Base-by-base conservation (phyloP, 768 basidiomycete species). In the Pleurotus citrinopileatus region DNA sequence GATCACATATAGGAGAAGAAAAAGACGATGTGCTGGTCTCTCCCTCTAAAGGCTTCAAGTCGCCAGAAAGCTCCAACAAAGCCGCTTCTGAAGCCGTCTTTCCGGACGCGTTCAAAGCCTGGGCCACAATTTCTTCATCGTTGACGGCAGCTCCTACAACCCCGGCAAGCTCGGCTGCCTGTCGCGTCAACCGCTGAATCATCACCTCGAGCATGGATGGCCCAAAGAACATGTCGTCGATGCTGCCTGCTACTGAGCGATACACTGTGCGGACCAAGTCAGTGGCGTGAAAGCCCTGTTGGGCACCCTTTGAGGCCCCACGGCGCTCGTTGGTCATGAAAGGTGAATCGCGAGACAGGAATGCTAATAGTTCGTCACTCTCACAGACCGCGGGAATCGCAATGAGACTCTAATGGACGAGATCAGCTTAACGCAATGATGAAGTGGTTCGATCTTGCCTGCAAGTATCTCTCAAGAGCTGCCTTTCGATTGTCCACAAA, bases 181-280 rank as follows among this genome's bases (percentile, higher is more conserved):
- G 94, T 26, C 86, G 82, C 0, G 89, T 92, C 15, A 98, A 81
- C 2, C 94, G 84, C 61, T 92, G 88, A 38, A 96, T 91, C 80
- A 96, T 90, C 42, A 95, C 88, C 65, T 98, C 94, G 40, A 98
- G 71, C 92, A 97, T 94, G 0, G 93, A 94, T 2, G 91, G 95
- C 2, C 92, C 94, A 59, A 96, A 93, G 70, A 96, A 87, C 81
- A 97, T 92, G 68, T 98, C 97, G 67, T 99, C 97, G 62, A 98
- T 87, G 66, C 94, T 94, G 58, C 92, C 91, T 4, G 96, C 83
- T 42, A 99, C 91, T 22, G 93, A 91, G 26, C 88, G 86, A 65
- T 96, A 98, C 54, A 99, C 81, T 20, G 85, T 88, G 52, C 87
- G 86, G 51, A 98, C 91, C 32, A 97, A 77, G 53, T 84, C 85